phyloP scores from a whole-genome alignment of 768 basidiomycete species.

The Suillus weaverae region DNA sequence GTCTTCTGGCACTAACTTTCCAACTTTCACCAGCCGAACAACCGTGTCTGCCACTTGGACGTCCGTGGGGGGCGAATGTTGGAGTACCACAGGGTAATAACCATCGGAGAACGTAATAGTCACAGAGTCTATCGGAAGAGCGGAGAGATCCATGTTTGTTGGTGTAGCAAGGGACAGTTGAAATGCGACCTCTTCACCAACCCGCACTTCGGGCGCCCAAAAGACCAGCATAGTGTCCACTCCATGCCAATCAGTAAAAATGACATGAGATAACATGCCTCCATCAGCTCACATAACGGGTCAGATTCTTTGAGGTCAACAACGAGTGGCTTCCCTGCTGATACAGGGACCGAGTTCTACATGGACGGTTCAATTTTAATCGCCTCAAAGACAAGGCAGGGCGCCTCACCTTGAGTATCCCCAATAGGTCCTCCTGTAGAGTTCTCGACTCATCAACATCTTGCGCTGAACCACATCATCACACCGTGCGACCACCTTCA shows the following conservation, averaged over 20 bases:
- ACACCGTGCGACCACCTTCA: not conserved
- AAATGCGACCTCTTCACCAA: slow-evolving; percentile 67
- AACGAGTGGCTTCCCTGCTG: slow-evolving; percentile 52
- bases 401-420: slow-evolving; percentile 61
- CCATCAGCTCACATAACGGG: slow-evolving; percentile 56
- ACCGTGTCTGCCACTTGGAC: slow-evolving; percentile 11
- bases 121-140: slow-evolving; percentile 62
- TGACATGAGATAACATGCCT: slow-evolving; percentile 6
- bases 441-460: slow-evolving; percentile 48
- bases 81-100: slow-evolving; percentile 50
- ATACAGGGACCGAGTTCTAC: slow-evolving; percentile 71
- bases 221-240: slow-evolving; percentile 71
- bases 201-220: slow-evolving; percentile 62
- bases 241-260: slow-evolving; percentile 29
- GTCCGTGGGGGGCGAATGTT: slow-evolving; percentile 36
- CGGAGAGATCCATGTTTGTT: slow-evolving; percentile 44
- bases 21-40: slow-evolving; percentile 35
- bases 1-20: slow-evolving; percentile 47
- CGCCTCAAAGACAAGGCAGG: not conserved
- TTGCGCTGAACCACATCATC: slow-evolving; percentile 29
- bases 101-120: slow-evolving; percentile 57
- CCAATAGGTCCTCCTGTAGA: slow-evolving; percentile 71
- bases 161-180: slow-evolving; percentile 69
- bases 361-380: slow-evolving; percentile 2
- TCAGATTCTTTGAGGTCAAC: slow-evolving; percentile 65